Evolutionary conservation across 495 filamentous ascomycete genomes (phyloP).

Genomic region (Letharia lupina): DNA sequence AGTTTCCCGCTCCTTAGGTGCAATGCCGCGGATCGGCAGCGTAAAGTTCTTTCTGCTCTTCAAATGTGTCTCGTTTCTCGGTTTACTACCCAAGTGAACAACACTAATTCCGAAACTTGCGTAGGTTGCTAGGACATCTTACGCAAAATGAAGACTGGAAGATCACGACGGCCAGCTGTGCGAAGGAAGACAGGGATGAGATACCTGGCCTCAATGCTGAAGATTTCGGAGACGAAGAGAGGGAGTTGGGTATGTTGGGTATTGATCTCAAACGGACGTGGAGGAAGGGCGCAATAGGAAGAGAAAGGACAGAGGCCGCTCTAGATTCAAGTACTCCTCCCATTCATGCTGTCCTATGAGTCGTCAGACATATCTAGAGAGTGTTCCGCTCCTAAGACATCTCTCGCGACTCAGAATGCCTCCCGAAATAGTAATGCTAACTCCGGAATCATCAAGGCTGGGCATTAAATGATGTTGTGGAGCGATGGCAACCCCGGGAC

Average conservation of each 20-base stretch:
- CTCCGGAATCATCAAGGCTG: slow-evolving; percentile 32
- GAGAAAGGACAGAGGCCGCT: slow-evolving; percentile 62
- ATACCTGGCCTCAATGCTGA: slow-evolving; percentile 41
- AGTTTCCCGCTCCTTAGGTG: too few relatives aligned
- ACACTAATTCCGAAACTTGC: too few relatives aligned
- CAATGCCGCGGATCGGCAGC: too few relatives aligned
- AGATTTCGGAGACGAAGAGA: slow-evolving; percentile 30
- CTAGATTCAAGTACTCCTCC: slow-evolving; percentile 45
- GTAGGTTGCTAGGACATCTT: slow-evolving; percentile 33
- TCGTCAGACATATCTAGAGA: too few relatives aligned
- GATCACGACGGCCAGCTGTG: slow-evolving; percentile 41
- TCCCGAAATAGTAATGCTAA: too few relatives aligned
- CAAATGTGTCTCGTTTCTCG: too few relatives aligned
- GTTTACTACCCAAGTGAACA: too few relatives aligned
- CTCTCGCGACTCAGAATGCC: too few relatives aligned
- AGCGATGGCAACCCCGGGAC: slow-evolving; percentile 25
- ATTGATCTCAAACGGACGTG: slow-evolving; percentile 56
- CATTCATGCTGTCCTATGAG: too few relatives aligned
- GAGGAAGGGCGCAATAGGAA: slow-evolving; percentile 58
- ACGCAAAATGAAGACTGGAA: slow-evolving; percentile 36
- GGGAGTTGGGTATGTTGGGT: slow-evolving; percentile 39
- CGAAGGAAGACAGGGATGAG: slow-evolving; percentile 39
- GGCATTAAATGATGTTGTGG: slow-evolving; percentile 51
- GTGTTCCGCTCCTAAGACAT: too few relatives aligned
- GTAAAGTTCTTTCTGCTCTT: too few relatives aligned